These are phyloP conservation scores for Diaporthe nobilis DNA, from an alignment of 2,329 filamentous ascomycete genomes.

Conservation along the genomic window DNA sequence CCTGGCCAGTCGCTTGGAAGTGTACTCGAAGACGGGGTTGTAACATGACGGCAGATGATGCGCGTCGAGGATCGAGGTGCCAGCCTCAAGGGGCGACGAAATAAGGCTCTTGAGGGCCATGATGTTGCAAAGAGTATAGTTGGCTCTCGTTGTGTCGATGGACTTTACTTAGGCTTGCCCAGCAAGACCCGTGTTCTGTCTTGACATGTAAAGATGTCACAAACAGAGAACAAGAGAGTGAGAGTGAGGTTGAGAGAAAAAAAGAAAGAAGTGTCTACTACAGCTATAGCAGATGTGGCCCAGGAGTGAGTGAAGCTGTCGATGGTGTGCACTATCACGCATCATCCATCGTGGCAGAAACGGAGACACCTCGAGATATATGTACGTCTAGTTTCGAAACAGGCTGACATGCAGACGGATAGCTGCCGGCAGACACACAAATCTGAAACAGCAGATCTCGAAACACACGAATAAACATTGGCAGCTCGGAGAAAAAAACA, in stretches of 20 bases:
- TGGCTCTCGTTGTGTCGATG: too few relatives aligned
- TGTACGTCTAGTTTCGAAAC: constrained; percentile 26
- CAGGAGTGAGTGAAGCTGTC: neutral
- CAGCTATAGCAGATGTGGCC: neutral
- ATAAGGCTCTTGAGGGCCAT: constrained; percentile 70
- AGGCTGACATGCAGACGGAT: constrained; percentile 33
- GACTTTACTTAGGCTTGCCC: constrained; percentile 31
- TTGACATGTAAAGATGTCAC: neutral
- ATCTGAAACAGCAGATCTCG: constrained; percentile 43
- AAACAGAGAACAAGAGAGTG: neutral
- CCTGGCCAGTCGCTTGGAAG: constrained; percentile 67
- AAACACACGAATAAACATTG: constrained; percentile 42
- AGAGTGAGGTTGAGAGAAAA: neutral
- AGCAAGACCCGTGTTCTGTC: constrained; percentile 32
- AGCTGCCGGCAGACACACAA: constrained; percentile 42
- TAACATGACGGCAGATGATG: constrained; percentile 70
- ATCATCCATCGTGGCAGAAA: neutral
- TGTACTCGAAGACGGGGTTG: constrained; percentile 69
- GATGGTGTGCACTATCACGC: neutral
- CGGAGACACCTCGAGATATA: constrained; percentile 24
- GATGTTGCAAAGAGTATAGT: neutral
- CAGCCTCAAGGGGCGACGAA: constrained; percentile 75
- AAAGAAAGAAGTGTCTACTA: neutral
- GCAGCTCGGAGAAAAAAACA: constrained; percentile 37
- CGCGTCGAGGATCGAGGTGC: constrained; percentile 70